A percentile compares a stretch with the other conserved stretches of the same genome.
Conservation (phyloP, 139 green algal genomes). For the Haematococcus lacustris region DNA sequence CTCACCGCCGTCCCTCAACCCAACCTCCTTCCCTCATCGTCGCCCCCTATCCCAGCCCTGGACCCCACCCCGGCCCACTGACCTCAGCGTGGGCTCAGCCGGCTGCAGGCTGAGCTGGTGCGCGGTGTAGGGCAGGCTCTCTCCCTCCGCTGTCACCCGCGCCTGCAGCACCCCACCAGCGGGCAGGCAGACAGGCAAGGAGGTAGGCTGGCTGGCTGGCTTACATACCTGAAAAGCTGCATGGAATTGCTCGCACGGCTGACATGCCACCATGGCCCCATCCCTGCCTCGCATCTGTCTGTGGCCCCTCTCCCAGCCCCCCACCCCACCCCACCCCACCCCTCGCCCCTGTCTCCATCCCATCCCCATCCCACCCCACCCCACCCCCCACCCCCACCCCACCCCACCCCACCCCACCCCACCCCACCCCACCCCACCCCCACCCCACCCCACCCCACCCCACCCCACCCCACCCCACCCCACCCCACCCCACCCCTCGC, state of each 20-base stretch:
- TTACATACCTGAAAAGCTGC: neutral
- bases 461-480: too few relatives aligned
- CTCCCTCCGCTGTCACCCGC: neutral
- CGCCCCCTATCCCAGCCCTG: too few relatives aligned
- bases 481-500: neutral
- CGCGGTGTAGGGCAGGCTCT: neutral
- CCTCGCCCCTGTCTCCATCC: neutral
- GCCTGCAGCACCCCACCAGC: neutral
- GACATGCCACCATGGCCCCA: neutral
- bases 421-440: too few relatives aligned
- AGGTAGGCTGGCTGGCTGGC: neutral
- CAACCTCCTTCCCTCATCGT: too few relatives aligned
- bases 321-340: too few relatives aligned
- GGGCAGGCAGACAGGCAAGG: neutral
- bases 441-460: neutral
- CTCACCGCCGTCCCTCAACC: too few relatives aligned
- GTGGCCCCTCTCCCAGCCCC: too few relatives aligned
- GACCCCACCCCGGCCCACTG: neutral
- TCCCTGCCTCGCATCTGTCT: neutral
- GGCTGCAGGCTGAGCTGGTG: neutral
- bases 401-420: too few relatives aligned
- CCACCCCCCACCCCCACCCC: too few relatives aligned
- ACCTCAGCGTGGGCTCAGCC: neutral
- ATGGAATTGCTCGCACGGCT: neutral
- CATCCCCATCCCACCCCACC: neutral